These are phyloP conservation scores for Oryza australiensis DNA, from an alignment of 176 grass and related monocot species.

Conservation along the genomic window DNA sequence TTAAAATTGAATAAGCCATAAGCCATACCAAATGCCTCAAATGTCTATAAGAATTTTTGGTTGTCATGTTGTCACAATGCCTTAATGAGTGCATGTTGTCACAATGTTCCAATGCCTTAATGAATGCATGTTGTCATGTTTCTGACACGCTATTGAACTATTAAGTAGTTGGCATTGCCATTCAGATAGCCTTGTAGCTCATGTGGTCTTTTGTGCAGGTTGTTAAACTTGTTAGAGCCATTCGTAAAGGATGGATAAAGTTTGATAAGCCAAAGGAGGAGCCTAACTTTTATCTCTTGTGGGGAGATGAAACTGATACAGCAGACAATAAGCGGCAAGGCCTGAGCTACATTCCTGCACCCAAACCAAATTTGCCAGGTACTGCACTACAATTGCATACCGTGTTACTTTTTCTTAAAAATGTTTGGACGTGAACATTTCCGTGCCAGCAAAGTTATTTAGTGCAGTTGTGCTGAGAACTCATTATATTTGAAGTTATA, in stretches of 20 bases:
- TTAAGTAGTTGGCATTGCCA: constrained; percentile 7
- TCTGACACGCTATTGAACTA: background rate
- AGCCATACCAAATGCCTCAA: background rate
- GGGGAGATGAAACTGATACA: constrained; percentile 86
- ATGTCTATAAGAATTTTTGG: background rate
- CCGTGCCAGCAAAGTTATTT: background rate
- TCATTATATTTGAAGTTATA: constrained; percentile 14
- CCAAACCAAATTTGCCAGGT: constrained; percentile 95
- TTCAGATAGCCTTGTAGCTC: constrained; percentile 9
- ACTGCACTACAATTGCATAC: constrained; percentile 14
- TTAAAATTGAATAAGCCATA: background rate
- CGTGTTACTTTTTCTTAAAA: background rate
- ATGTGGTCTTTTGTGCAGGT: constrained; percentile 38
- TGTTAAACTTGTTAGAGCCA: constrained; percentile 75
- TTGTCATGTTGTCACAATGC: too few relatives aligned
- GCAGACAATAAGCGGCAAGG: constrained; percentile 80
- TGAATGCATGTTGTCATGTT: constrained; percentile 6
- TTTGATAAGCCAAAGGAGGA: constrained; percentile 92
- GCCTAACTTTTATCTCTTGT: constrained; percentile 61
- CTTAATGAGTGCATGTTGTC: too few relatives aligned
- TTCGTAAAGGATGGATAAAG: constrained; percentile 90
- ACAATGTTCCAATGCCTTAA: too few relatives aligned
- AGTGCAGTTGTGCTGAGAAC: background rate
- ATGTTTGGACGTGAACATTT: background rate
- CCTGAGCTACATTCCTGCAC: constrained; percentile 87